Percentiles rank a stretch among this genome's conserved stretches.
These are phyloP conservation scores for Colletotrichum paranaense DNA, from an alignment of 2,329 filamentous ascomycete genomes.

Conservation along the genomic window DNA sequence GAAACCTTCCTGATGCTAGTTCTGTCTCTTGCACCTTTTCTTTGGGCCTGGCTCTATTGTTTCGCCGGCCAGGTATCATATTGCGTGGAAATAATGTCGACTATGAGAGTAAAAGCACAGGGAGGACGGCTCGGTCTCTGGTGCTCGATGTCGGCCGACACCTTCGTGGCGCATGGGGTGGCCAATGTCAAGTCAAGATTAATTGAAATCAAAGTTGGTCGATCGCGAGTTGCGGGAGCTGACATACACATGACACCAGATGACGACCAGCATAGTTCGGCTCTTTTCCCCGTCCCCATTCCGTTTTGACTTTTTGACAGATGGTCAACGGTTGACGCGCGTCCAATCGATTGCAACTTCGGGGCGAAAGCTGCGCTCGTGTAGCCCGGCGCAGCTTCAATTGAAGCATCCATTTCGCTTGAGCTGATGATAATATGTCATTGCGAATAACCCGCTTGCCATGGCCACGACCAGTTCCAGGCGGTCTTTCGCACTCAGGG, in stretches of 20 bases:
- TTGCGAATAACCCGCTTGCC: neutral
- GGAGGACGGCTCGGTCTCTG: no score
- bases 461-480: neutral
- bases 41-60: neutral
- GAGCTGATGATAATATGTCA: no score
- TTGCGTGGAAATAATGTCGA: neutral
- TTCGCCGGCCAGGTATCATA: neutral
- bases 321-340: neutral
- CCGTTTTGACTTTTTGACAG: neutral
- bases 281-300: neutral
- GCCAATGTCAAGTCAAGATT: neutral
- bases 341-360: neutral
- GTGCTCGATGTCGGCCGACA: neutral
- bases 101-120: neutral
- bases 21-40: constrained; percentile 14
- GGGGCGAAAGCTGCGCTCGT: no score
- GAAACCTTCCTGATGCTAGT: constrained; percentile 33
- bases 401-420: no score
- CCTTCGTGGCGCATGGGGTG: neutral
- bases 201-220: neutral
- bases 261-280: neutral
- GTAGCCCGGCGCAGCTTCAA: neutral
- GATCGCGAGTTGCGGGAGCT: neutral
- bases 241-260: neutral
- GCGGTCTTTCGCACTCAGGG: neutral